Percentiles rank a stretch among this genome's conserved stretches.
phyloP scores from a whole-genome alignment of 108 stramenopile species.

The Stephanodiscus minutulus region DNA sequence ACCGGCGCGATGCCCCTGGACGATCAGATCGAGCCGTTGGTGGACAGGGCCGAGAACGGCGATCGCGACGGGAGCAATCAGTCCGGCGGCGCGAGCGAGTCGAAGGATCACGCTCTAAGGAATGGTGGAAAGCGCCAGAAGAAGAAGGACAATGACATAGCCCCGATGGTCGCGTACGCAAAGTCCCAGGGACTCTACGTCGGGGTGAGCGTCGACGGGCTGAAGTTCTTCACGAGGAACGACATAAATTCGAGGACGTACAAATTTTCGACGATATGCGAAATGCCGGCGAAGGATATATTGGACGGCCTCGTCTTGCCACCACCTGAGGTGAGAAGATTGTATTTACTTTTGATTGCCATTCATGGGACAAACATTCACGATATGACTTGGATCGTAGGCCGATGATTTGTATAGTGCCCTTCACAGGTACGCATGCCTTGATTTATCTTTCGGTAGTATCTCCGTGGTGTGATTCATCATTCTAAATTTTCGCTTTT shows the following conservation, averaged over 20 bases:
- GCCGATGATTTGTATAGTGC: slow-evolving; percentile 81
- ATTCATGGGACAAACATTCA: neutral
- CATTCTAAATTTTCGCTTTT: neutral
- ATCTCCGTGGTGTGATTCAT: neutral
- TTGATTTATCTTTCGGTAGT: neutral
- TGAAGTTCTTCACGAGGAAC: slow-evolving; percentile 73
- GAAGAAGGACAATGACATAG: slow-evolving; percentile 50
- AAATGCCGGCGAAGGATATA: slow-evolving; percentile 72
- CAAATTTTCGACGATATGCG: slow-evolving; percentile 62
- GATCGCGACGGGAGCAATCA: neutral
- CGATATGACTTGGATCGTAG: neutral
- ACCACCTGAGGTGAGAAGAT: slow-evolving; percentile 57
- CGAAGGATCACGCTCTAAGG: slow-evolving; percentile 1
- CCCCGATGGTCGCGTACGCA: slow-evolving; percentile 88
- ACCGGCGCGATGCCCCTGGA: slow-evolving; percentile 29
- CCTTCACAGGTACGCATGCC: slow-evolving; percentile 51
- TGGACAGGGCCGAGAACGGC: slow-evolving; percentile 58
- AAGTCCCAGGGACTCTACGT: slow-evolving; percentile 86
- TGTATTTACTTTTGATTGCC: neutral
- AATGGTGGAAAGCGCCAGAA: slow-evolving; percentile 16
- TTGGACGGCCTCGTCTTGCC: slow-evolving; percentile 71
- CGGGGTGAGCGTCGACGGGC: slow-evolving; percentile 86
- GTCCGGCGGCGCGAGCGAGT: slow-evolving; percentile 3
- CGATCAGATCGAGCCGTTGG: slow-evolving; percentile 59
- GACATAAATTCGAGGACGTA: slow-evolving; percentile 82